Evolutionary conservation across 2,329 filamentous ascomycete species (phyloP), one percentile per base, ranked within the genome.

Genomic region (Arthroderma sp.): DNA sequence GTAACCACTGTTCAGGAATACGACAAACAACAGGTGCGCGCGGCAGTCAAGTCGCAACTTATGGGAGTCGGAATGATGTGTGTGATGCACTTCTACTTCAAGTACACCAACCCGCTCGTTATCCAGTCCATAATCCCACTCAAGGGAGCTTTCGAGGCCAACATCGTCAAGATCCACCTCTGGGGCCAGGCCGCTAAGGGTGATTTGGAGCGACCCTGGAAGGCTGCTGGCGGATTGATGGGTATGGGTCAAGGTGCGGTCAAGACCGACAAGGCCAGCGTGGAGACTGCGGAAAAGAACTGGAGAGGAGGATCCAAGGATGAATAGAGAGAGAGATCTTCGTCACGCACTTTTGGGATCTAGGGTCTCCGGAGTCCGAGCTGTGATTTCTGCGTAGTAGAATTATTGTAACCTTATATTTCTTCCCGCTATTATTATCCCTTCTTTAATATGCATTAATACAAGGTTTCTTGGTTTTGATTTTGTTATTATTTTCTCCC

Each of bases 41-140:
- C 77, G 52, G 75, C 86, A 53, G 85, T 89, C 76, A 91, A 91
- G 67, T 77, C 81, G 52, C 89, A 96, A 72, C 70, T 93, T 59
- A 96, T 94, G 85, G 91, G 91, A 49, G 74, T 98, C 47, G 88
- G 77, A 65, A 98, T 98, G 88, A 96, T 98, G 89, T 80, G 69
- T 50, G 85, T 95, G 61, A 96, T 98, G 89, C 91, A 98, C 72
- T 55, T 98, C 50, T 98, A 96, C 80, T 84, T 98, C 76, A 88
- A 95, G 68, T 98, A 96, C 81, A 96, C 88, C 72, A 98, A 96
- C 80, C 91, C 91, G 36, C 84, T 98, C 42, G 74, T 95, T 60
- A 94, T 98, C 72, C 91, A 98, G 78, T 93, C 84, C 65, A 94
- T 98, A 71, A 91, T 98, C 62, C 91, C 91, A 31, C 74, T 96